Evolutionary conservation across 2,329 filamentous ascomycete genomes (phyloP).

Genomic region (Hypocrella siamensis): DNA sequence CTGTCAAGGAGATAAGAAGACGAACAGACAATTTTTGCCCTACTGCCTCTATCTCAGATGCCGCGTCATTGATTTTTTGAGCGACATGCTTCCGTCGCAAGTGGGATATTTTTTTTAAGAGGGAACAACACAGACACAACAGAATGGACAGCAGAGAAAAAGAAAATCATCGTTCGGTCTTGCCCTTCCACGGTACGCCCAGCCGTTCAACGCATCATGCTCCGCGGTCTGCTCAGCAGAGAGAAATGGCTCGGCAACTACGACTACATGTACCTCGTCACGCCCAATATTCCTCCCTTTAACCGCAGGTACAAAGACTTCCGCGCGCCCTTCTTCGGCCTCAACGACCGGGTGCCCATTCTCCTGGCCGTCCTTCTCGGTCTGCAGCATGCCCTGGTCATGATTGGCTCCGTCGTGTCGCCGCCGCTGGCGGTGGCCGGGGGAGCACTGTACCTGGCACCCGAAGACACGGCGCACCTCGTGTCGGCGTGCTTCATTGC

Average conservation of each 20-base stretch:
- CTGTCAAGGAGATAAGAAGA: no score
- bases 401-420: slow-evolving; percentile 40
- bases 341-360: slow-evolving; percentile 53
- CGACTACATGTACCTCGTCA: slow-evolving; percentile 4
- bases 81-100: no score
- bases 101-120: no score
- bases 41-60: no score
- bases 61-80: no score
- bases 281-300: slow-evolving; percentile 4
- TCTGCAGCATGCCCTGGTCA: slow-evolving; percentile 53
- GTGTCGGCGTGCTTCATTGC: slow-evolving; percentile 33
- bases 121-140: no score
- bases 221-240: neutral
- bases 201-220: no score
- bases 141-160: no score
- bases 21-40: no score
- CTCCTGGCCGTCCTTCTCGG: slow-evolving; percentile 50
- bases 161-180: no score
- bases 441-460: slow-evolving; percentile 36
- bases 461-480: slow-evolving; percentile 17
- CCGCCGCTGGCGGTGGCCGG: slow-evolving; percentile 47
- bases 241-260: slow-evolving; percentile 2
- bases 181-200: no score
- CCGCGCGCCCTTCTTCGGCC: slow-evolving; percentile 45
- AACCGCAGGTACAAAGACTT: slow-evolving; percentile 4